These are phyloP conservation scores for Annulohypoxylon moriforme DNA, from an alignment of 495 filamentous ascomycete species.

Conservation along the genomic window DNA sequence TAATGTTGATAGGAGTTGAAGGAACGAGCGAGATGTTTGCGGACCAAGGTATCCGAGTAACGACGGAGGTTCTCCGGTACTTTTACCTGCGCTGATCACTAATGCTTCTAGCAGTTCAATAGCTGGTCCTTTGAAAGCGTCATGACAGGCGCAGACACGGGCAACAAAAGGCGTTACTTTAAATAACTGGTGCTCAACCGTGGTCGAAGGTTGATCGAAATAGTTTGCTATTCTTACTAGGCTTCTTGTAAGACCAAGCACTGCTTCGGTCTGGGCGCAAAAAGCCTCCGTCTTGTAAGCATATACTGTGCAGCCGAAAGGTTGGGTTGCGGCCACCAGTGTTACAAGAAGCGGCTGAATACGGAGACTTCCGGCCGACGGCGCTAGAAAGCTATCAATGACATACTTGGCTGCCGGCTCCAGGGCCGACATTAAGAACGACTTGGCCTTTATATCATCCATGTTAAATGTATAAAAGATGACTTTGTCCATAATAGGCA, in stretches of 20 bases:
- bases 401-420: slow-evolving; percentile 77
- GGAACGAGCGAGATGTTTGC: slow-evolving; percentile 82
- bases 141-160: slow-evolving; percentile 79
- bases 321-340: slow-evolving; percentile 73
- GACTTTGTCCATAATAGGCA: slow-evolving; percentile 75
- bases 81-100: slow-evolving; percentile 72
- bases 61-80: slow-evolving; percentile 81
- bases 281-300: slow-evolving; percentile 66
- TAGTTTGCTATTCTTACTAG: slow-evolving; percentile 76
- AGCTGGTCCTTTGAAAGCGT: slow-evolving; percentile 71
- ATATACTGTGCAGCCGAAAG: slow-evolving; percentile 72
- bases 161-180: slow-evolving; percentile 78
- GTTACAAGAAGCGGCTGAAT: slow-evolving; percentile 82
- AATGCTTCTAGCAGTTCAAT: slow-evolving; percentile 78
- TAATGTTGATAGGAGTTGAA: slow-evolving; percentile 80
- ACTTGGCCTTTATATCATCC: slow-evolving; percentile 69
- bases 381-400: slow-evolving; percentile 77
- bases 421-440: slow-evolving; percentile 68
- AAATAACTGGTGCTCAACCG: slow-evolving; percentile 83
- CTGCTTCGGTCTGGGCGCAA: slow-evolving; percentile 69
- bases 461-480: slow-evolving; percentile 78
- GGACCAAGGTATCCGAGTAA: slow-evolving; percentile 87
- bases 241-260: slow-evolving; percentile 72
- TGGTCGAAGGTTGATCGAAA: slow-evolving; percentile 66
- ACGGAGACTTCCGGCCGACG: slow-evolving; percentile 72